Percentiles rank a stretch among this genome's conserved stretches.
Conservation (phyloP, 805 yeast genomes). For the Yarrowia osloensis region DNA sequence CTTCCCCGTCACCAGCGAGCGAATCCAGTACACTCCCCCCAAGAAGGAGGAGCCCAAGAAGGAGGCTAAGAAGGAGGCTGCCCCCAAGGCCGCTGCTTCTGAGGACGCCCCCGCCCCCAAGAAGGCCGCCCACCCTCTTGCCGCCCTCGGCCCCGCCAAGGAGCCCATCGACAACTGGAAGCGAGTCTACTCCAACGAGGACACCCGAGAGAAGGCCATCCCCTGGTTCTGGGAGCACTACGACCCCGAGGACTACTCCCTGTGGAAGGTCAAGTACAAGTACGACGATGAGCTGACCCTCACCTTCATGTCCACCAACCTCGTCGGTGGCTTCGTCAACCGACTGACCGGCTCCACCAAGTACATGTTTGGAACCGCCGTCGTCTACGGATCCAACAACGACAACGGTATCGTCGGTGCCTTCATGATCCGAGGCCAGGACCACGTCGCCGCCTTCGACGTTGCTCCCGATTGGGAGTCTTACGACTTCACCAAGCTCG, state of each 20-base stretch:
- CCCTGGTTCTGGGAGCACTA: slow-evolving; percentile 99
- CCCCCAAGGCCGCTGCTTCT: slow-evolving; percentile 44
- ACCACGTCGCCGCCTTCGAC: slow-evolving; percentile 83
- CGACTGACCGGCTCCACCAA: slow-evolving; percentile 90
- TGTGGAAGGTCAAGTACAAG: slow-evolving; percentile 94
- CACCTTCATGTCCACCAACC: slow-evolving; percentile 97
- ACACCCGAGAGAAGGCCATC: slow-evolving; percentile 87
- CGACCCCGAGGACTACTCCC: slow-evolving; percentile 90
- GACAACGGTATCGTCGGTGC: slow-evolving; percentile 96
- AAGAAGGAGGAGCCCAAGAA: slow-evolving; percentile 70
- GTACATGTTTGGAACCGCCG: slow-evolving; percentile 89
- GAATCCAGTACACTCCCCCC: slow-evolving; percentile 68
- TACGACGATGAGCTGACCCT: slow-evolving; percentile 96
- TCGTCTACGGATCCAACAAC: slow-evolving; percentile 98
- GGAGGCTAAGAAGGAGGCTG: slow-evolving; percentile 41
- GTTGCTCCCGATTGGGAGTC: slow-evolving; percentile 99
- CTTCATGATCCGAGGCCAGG: slow-evolving; percentile 94
- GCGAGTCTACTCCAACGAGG: slow-evolving; percentile 95
- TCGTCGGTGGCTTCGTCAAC: slow-evolving; percentile 97
- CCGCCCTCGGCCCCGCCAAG: slow-evolving; percentile 70
- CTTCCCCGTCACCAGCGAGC: slow-evolving; percentile 63
- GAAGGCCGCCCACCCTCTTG: slow-evolving; percentile 92
- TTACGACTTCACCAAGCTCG: slow-evolving; percentile 78
- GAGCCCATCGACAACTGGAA: slow-evolving; percentile 89
- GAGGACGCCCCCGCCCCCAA: slow-evolving; percentile 54